Percentiles rank a stretch among this genome's conserved stretches.
These are phyloP conservation scores for Yamadazyma phyllophila DNA, from an alignment of 805 yeast species.

Conservation along the genomic window DNA sequence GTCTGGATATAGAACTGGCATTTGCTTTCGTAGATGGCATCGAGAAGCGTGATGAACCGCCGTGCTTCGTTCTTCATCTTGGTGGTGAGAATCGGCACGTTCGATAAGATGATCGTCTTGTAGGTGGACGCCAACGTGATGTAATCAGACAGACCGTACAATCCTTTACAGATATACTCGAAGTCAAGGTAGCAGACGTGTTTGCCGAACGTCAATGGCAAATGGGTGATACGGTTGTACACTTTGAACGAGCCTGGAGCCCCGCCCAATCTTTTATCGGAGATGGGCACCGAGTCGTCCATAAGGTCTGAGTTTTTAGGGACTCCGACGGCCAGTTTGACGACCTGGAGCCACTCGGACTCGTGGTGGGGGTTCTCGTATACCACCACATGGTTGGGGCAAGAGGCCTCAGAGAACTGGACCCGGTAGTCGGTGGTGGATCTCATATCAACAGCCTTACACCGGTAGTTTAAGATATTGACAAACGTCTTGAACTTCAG, in stretches of 20 bases:
- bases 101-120: slow-evolving; percentile 55
- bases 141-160: slow-evolving; percentile 66
- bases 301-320: slow-evolving; percentile 10
- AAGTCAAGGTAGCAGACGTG: slow-evolving; percentile 50
- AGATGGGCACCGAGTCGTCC: slow-evolving; percentile 9
- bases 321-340: slow-evolving; percentile 21
- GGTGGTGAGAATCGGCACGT: slow-evolving; percentile 58
- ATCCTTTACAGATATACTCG: slow-evolving; percentile 52
- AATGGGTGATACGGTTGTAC: slow-evolving; percentile 51
- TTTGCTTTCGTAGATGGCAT: slow-evolving; percentile 66
- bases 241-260: slow-evolving; percentile 39
- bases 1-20: slow-evolving; percentile 57
- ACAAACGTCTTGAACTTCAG: slow-evolving; percentile 57
- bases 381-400: slow-evolving; percentile 30
- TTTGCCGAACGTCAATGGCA: slow-evolving; percentile 41
- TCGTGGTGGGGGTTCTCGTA: slow-evolving; percentile 22
- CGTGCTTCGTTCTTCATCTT: slow-evolving; percentile 66
- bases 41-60: slow-evolving; percentile 61
- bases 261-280: slow-evolving; percentile 13
- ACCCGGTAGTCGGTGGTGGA: slow-evolving; percentile 56
- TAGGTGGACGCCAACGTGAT: slow-evolving; percentile 62
- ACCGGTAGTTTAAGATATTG: slow-evolving; percentile 54
- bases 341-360: slow-evolving; percentile 33
- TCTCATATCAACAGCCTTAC: slow-evolving; percentile 62
- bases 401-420: slow-evolving; percentile 20